Evolutionary conservation across 352 stramenopile species (phyloP), one percentile per base, ranked within the genome.

Genomic region (Globisporangium polare): DNA sequence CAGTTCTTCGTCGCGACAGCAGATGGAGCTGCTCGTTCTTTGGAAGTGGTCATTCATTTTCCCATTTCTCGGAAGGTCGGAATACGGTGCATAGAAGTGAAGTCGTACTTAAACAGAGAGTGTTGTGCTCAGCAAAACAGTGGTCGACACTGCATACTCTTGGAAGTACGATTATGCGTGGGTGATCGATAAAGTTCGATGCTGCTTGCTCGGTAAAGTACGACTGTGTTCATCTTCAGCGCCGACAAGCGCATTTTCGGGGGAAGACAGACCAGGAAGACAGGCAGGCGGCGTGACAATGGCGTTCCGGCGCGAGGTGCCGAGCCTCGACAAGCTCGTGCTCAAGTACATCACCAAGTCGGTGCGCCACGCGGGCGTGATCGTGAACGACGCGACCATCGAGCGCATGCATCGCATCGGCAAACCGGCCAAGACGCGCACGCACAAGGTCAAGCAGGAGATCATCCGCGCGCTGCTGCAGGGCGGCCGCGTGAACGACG

Each of bases 321-420:
- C 73, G 57, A 59, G 75, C 69, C 81, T 96, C 55, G 85, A 94
- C 55, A 83, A 90, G 69, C 73, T 94, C 71, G 81, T 96, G 78
- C 78, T 96, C 73, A 96, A 96, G 80, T 91, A 82, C 66, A 86
- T 96, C 62, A 78, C 85, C 78, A 96, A 96, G 82, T 81, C 85
- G 22, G 83, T 74, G 56, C 74, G 84, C 12, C 71, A 88, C 41
- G 63, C 77, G 52, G 65, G 73, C 29, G 41, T 77, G 31, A 92
- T 94, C 53, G 65, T 96, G 27, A 96, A 86, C 59, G 79, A 92
- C 29, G 60, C 68, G 26, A 88, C 80, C 27, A 54, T 96, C 49
- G 77, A 72, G 63, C 74, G 81, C 50, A 73, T 78, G 42, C 83
- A 96, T 59, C 77, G 80, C 56, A 92, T 96, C 59, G 62, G 63